These are phyloP conservation scores for Acanthamoeba lenticulata DNA, from an alignment of 208 protist species.

Conservation along the genomic window DNA sequence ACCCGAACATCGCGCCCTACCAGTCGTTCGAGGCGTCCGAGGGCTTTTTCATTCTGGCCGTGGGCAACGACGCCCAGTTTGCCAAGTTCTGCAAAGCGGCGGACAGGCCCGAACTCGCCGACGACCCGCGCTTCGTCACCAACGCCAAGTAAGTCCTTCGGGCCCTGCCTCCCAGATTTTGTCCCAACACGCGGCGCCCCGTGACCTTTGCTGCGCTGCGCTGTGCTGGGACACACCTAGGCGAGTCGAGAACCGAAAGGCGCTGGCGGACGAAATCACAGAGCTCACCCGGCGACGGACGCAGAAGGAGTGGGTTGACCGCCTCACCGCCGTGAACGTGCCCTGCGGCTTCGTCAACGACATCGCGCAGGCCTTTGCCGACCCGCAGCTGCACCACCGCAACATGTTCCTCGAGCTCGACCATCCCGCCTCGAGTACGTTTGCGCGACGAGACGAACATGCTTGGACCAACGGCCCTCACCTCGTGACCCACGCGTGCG, in stretches of 20 bases:
- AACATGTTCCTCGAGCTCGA: not conserved
- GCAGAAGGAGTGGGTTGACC: not conserved
- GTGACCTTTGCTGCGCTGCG: too few relatives aligned
- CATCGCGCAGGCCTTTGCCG: not conserved
- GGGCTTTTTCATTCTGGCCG: slow-evolving; percentile 69
- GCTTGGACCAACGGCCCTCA: too few relatives aligned
- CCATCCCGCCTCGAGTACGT: not conserved
- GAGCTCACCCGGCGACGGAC: not conserved
- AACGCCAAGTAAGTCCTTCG: not conserved
- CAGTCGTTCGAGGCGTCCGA: slow-evolving; percentile 38
- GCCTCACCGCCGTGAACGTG: not conserved
- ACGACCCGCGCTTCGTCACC: not conserved
- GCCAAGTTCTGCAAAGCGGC: slow-evolving; percentile 35
- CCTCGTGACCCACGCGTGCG: too few relatives aligned
- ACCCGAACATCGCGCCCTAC: slow-evolving; percentile 75
- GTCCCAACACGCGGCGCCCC: too few relatives aligned
- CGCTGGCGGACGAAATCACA: not conserved
- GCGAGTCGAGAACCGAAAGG: slow-evolving; percentile 64
- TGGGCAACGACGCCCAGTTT: slow-evolving; percentile 76
- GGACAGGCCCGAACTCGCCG: not conserved
- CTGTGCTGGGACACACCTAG: too few relatives aligned
- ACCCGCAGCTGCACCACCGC: not conserved
- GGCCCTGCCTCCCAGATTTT: not conserved
- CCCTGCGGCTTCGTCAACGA: not conserved
- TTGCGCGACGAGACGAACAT: too few relatives aligned